A percentile compares a stretch with the other conserved stretches of the same genome.
These are phyloP conservation scores for Rhizopus arrhizus DNA, from an alignment of 371 early-diverging fungal genomes.

Conservation along the genomic window DNA sequence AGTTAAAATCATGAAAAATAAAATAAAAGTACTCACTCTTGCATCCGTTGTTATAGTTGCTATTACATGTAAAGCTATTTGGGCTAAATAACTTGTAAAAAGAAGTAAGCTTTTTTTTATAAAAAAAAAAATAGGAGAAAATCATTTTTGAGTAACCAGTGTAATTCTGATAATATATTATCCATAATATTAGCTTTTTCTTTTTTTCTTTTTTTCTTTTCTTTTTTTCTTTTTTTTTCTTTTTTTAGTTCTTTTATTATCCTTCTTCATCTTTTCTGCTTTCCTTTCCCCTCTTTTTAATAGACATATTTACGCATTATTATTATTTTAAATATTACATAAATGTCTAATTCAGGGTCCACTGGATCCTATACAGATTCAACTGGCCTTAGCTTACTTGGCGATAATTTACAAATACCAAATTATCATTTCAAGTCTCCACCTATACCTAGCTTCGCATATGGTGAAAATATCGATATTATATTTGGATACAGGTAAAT, in stretches of 20 bases:
- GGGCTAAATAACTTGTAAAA: too few species aligned
- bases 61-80: too few species aligned
- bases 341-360: slow-evolving; percentile 43
- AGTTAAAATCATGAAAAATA: too few species aligned
- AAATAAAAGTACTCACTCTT: too few species aligned
- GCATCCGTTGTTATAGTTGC: too few species aligned
- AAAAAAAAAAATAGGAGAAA: too few species aligned
- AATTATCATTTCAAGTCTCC: slow-evolving; percentile 46
- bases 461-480: slow-evolving; percentile 44
- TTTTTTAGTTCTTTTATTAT: slow-evolving; percentile 1
- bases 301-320: background rate
- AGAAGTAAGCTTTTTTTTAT: too few species aligned
- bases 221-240: slow-evolving; percentile 5
- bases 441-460: slow-evolving; percentile 35
- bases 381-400: slow-evolving; percentile 19
- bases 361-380: slow-evolving; percentile 37
- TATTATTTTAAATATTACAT: background rate
- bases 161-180: background rate
- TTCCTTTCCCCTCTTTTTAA: background rate
- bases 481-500: slow-evolving; percentile 35
- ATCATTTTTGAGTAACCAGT: background rate
- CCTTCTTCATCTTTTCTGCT: background rate
- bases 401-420: slow-evolving; percentile 40
- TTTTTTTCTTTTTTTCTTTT: slow-evolving; percentile 2
- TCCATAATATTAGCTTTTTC: slow-evolving; percentile 2